These are phyloP conservation scores for Xerocomus nothofagi DNA, from an alignment of 1,284 basidiomycete genomes.

Conservation along the genomic window DNA sequence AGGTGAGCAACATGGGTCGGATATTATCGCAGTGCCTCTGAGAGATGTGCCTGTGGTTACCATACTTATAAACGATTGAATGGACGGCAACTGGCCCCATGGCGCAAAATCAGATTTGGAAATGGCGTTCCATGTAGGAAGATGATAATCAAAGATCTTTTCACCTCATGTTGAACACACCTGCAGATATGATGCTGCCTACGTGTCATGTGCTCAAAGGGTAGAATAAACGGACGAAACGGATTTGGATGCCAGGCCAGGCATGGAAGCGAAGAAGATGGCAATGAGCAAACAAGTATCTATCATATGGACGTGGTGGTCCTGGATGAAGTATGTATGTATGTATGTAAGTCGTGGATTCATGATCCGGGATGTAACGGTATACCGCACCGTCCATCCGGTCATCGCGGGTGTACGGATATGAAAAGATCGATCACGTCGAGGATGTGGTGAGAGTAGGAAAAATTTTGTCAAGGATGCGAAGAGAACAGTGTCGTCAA, in stretches of 20 bases:
- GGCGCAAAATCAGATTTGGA: conserved; percentile 26
- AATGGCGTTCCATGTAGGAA: conserved; percentile 25
- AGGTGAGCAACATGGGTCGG: conserved; percentile 30
- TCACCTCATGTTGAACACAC: conserved; percentile 35
- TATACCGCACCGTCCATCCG: conserved; percentile 24
- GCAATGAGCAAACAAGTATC: conserved; percentile 15
- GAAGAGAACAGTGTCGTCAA: conserved; percentile 3
- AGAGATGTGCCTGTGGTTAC: conserved; percentile 30
- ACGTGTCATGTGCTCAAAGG: conserved; percentile 30
- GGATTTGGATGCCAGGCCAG: conserved; percentile 22
- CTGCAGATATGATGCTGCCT: conserved; percentile 29
- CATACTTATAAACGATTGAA: conserved; percentile 30
- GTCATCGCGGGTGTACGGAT: conserved; percentile 33
- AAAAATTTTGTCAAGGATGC: conserved; percentile 25
- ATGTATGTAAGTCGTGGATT: conserved; percentile 8
- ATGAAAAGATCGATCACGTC: conserved; percentile 30
- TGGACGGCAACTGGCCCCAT: conserved; percentile 28
- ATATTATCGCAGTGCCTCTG: conserved; percentile 34
- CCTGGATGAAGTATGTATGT: conserved; percentile 14
- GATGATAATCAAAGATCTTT: conserved; percentile 32
- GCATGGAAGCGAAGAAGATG: conserved; percentile 28
- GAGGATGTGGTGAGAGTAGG: neutral
- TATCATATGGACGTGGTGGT: conserved; percentile 9
- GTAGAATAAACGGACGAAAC: conserved; percentile 25
- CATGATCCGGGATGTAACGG: conserved; percentile 35